Evolutionary conservation across 83 land plant species (phyloP).

Genomic region (Thuja plicata): DNA sequence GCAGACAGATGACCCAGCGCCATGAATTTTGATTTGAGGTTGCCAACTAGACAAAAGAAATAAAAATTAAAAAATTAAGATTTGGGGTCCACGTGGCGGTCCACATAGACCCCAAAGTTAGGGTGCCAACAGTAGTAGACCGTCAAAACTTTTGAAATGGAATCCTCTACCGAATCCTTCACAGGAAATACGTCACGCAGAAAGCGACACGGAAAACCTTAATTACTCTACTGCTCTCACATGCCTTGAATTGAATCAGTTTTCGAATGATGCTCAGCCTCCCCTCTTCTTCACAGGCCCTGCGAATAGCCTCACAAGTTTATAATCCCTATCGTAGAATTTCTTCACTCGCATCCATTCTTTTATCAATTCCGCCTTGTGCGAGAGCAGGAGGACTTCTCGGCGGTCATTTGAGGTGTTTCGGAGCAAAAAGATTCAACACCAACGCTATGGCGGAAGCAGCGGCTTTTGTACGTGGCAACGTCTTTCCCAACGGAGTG

Average conservation of each 20-base stretch:
- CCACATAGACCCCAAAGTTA: no score
- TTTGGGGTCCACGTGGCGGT: no score
- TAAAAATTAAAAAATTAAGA: no score
- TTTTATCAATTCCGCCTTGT: neutral
- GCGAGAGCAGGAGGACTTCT: neutral
- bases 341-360: neutral
- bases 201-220: no score
- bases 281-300: neutral
- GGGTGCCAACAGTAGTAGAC: no score
- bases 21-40: no score
- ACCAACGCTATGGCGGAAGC: conserved; percentile 25
- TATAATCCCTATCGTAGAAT: neutral
- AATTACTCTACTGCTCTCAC: no score
- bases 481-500: conserved; percentile 49
- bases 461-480: conserved; percentile 35
- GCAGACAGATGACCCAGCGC: no score
- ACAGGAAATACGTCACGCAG: no score
- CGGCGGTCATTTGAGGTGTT: conserved; percentile 5
- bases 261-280: neutral
- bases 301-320: neutral
- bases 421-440: neutral
- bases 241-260: neutral
- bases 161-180: no score
- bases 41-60: no score
- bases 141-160: no score